A percentile compares a stretch with the other conserved stretches of the same genome.
These are phyloP conservation scores for Globisporangium cederbergense DNA, from an alignment of 352 stramenopile genomes.

Conservation along the genomic window DNA sequence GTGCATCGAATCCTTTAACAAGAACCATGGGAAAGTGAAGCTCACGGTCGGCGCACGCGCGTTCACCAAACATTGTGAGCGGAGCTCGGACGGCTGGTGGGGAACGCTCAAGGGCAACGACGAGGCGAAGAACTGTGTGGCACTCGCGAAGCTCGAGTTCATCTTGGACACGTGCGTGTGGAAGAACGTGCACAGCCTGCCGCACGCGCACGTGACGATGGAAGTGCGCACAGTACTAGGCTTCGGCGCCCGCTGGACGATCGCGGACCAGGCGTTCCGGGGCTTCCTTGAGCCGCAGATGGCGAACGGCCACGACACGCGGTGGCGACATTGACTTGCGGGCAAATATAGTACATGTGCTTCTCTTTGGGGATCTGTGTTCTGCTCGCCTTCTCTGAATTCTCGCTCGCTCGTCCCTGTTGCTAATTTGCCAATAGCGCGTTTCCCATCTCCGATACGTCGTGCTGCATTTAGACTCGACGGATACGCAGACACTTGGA, in stretches of 20 bases:
- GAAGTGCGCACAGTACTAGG: slow-evolving; percentile 66
- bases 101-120: slow-evolving; percentile 63
- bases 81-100: slow-evolving; percentile 65
- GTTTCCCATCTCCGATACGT: neutral
- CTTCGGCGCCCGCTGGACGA: slow-evolving; percentile 76
- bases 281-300: slow-evolving; percentile 86
- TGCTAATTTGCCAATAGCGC: no score
- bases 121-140: slow-evolving; percentile 55
- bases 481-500: no score
- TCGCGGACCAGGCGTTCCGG: slow-evolving; percentile 52
- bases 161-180: slow-evolving; percentile 59
- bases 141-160: slow-evolving; percentile 39
- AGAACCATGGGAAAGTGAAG: slow-evolving; percentile 31
- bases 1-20: slow-evolving; percentile 51
- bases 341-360: neutral
- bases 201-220: slow-evolving; percentile 62
- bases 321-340: slow-evolving; percentile 55
- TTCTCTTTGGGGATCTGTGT: neutral
- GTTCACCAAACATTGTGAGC: slow-evolving; percentile 79
- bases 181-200: slow-evolving; percentile 83
- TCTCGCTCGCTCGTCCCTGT: neutral
- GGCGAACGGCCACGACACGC: slow-evolving; percentile 64
- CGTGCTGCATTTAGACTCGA: no score
- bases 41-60: slow-evolving; percentile 75
- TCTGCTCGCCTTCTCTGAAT: slow-evolving; percentile 4